Percentiles rank a stretch among this genome's conserved stretches.
Evolutionary conservation across 1,284 basidiomycete genomes (phyloP).

Genomic region (Malassezia globosa): DNA sequence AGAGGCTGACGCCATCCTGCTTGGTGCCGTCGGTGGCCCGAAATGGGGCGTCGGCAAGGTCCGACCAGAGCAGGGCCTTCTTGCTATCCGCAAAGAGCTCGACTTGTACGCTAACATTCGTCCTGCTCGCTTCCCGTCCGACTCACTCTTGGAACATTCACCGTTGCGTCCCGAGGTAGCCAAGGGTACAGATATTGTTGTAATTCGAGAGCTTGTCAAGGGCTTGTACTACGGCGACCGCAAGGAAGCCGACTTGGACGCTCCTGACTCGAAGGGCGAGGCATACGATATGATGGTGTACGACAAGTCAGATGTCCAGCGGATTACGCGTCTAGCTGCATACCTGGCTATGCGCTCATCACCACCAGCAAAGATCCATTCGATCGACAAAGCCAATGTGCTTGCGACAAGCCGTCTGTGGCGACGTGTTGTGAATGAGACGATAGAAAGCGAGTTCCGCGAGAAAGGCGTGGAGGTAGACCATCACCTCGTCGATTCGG

Average conservation of each 20-base stretch:
- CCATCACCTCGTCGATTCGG: conserved; percentile 82
- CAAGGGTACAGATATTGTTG: conserved; percentile 78
- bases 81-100: conserved; percentile 80
- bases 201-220: conserved; percentile 71
- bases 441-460: conserved; percentile 37
- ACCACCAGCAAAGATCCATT: conserved; percentile 80
- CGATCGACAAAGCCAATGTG: conserved; percentile 98
- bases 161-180: conserved; percentile 82
- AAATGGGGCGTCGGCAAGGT: conserved; percentile 91
- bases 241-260: conserved; percentile 59
- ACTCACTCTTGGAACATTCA: conserved; percentile 75
- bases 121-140: conserved; percentile 85
- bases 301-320: conserved; percentile 76
- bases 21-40: conserved; percentile 81
- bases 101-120: conserved; percentile 97
- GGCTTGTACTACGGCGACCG: conserved; percentile 71
- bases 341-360: conserved; percentile 70
- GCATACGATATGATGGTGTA: conserved; percentile 62
- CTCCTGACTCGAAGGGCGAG: conserved; percentile 33
- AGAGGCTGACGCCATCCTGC: conserved; percentile 42
- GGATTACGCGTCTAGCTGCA: conserved; percentile 89
- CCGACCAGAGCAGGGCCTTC: conserved; percentile 87
- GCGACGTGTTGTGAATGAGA: conserved; percentile 56
- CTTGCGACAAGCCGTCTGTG: conserved; percentile 87
- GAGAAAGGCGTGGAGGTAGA: conserved; percentile 35